Evolutionary conservation across 139 green algal genomes (phyloP).

Genomic region (Microglena sp.): DNA sequence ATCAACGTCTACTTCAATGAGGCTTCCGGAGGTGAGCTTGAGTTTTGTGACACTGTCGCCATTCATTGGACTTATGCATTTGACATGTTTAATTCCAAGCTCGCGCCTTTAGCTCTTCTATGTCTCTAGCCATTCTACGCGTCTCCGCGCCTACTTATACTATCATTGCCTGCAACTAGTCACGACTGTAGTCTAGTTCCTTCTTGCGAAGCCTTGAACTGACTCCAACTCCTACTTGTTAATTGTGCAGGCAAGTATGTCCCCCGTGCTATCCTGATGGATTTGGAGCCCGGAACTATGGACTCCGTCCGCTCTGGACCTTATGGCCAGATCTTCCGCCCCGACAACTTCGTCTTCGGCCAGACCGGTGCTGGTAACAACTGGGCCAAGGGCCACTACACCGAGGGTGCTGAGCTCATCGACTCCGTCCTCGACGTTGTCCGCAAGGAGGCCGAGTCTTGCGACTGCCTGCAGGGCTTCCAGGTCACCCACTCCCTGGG

Average conservation of each 20-base stretch:
- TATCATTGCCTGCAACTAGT: too few relatives aligned
- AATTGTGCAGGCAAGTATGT: conserved; percentile 84
- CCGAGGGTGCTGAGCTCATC: conserved; percentile 97
- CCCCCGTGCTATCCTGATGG: conserved; percentile 92
- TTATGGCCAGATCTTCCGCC: conserved; percentile 91
- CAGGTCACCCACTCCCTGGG: conserved; percentile 94
- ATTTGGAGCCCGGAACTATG: conserved; percentile 97
- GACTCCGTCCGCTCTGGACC: conserved; percentile 90
- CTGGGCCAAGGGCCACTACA: conserved; percentile 99
- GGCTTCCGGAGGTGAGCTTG: conserved; percentile 78
- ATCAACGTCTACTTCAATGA: conserved; percentile 99
- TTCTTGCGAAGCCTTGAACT: too few relatives aligned
- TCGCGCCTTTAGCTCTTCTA: too few relatives aligned
- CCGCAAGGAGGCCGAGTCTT: conserved; percentile 96
- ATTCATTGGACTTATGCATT: too few relatives aligned
- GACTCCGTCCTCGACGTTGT: conserved; percentile 97
- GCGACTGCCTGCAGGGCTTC: conserved; percentile 98
- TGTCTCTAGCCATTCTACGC: too few relatives aligned
- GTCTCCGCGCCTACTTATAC: too few relatives aligned
- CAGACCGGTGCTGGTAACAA: conserved; percentile 97
- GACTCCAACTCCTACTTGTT: not conserved
- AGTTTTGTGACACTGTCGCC: too few relatives aligned
- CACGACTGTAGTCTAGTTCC: too few relatives aligned
- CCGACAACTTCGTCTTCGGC: conserved; percentile 98
- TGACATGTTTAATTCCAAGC: too few relatives aligned